Conservation (phyloP, 2,329 filamentous ascomycete species). For the Pseudopyricularia javanii region DNA sequence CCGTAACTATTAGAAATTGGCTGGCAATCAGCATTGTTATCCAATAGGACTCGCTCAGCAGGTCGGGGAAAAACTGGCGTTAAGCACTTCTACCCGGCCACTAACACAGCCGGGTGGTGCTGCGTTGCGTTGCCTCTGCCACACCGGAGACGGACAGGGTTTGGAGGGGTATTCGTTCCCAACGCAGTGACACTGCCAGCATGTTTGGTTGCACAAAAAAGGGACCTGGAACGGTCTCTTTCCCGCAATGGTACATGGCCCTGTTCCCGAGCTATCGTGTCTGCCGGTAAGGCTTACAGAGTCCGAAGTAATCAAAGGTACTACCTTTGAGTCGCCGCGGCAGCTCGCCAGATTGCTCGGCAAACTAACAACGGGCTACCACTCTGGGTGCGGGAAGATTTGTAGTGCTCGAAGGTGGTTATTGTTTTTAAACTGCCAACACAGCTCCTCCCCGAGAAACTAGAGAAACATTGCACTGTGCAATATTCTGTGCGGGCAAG, state of each 20-base stretch:
- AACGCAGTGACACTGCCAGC: constrained; percentile 30
- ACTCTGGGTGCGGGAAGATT: background rate
- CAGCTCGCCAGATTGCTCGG: constrained; percentile 2
- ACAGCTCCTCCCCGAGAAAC: background rate
- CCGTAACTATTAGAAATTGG: constrained; percentile 35
- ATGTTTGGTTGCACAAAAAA: constrained; percentile 27
- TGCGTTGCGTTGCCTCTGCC: constrained; percentile 22
- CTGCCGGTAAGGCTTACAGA: background rate
- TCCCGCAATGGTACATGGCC: constrained; percentile 10
- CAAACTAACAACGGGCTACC: background rate
- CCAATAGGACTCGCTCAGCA: background rate
- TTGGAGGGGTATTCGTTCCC: constrained; percentile 17
- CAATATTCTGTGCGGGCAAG: background rate
- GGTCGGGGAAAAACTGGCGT: constrained; percentile 6
- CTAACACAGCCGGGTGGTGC: constrained; percentile 14
- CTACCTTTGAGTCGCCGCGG: constrained; percentile 16
- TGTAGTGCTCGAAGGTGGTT: background rate
- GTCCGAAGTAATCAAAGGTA: constrained; percentile 16
- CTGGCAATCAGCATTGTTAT: constrained; percentile 12
- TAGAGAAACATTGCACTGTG: background rate
- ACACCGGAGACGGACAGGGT: constrained; percentile 14
- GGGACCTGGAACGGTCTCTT: constrained; percentile 9
- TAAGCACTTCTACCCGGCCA: constrained; percentile 1
- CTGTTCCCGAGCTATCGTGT: background rate
- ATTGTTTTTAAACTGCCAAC: background rate